phyloP scores from a whole-genome alignment of 345 rosid genomes.

The Aquilaria yunnanensis region DNA sequence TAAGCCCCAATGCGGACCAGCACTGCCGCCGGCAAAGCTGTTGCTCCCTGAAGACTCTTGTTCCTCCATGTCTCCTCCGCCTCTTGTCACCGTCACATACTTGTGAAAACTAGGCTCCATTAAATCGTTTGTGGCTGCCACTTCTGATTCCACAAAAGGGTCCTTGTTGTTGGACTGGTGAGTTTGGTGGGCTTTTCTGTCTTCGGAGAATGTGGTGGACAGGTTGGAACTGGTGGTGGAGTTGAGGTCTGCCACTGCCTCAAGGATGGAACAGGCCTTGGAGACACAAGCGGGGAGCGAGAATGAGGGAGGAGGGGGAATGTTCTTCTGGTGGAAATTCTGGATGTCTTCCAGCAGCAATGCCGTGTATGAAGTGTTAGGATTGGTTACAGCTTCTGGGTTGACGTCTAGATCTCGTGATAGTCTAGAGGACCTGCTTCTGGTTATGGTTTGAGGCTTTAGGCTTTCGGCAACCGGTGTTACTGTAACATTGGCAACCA shows the following conservation, averaged over 20 bases:
- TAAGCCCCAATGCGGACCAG: conserved; percentile 30
- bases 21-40: conserved; percentile 45
- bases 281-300: conserved; percentile 61
- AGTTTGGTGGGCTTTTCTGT: conserved; percentile 15
- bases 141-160: conserved; percentile 63
- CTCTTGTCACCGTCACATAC: conserved; percentile 78
- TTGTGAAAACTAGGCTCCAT: conserved; percentile 84
- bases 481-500: neutral
- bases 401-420: conserved; percentile 67
- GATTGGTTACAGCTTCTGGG: conserved; percentile 46
- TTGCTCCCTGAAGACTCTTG: conserved; percentile 96
- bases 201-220: conserved; percentile 27
- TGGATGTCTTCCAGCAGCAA: conserved; percentile 86
- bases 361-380: conserved; percentile 53
- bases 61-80: conserved; percentile 32
- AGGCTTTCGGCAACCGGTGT: conserved; percentile 20
- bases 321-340: conserved; percentile 73
- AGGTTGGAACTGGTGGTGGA: conserved; percentile 48
- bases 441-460: conserved; percentile 46
- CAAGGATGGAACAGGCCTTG: conserved; percentile 72
- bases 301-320: conserved; percentile 14
- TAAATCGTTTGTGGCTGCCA: conserved; percentile 43
- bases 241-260: conserved; percentile 86
- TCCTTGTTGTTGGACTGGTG: conserved; percentile 37
- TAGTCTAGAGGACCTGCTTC: conserved; percentile 69